Evolutionary conservation across 2,329 filamentous ascomycete species (phyloP).

Genomic region (Parasarocladium wereldwijsianum): DNA sequence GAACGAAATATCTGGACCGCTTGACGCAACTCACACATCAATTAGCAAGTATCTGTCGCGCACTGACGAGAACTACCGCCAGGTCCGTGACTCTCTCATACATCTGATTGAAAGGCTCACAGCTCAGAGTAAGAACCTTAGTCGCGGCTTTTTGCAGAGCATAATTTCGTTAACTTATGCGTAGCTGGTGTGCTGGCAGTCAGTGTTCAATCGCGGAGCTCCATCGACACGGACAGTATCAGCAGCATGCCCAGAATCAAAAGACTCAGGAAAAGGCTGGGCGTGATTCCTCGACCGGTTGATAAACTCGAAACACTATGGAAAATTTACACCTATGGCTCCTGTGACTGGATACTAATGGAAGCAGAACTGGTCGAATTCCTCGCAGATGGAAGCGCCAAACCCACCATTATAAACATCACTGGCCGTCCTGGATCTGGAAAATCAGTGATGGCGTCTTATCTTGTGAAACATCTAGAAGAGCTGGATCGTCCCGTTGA

Average conservation of each 20-base stretch:
- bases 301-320: too few relatives aligned
- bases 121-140: constrained; percentile 48
- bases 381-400: not conserved
- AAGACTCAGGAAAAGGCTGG: constrained; percentile 22
- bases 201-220: constrained; percentile 36
- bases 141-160: constrained; percentile 42
- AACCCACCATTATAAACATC: not conserved
- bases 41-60: too few relatives aligned
- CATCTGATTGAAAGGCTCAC: constrained; percentile 38
- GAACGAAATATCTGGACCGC: too few relatives aligned
- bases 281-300: too few relatives aligned
- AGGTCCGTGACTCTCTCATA: constrained; percentile 29
- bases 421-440: not conserved
- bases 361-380: not conserved
- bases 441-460: not conserved
- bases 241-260: constrained; percentile 34
- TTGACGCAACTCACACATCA: too few relatives aligned
- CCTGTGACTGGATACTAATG: not conserved
- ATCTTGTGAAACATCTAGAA: not conserved
- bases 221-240: constrained; percentile 41
- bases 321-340: not conserved
- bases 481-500: not conserved
- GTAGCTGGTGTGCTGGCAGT: constrained; percentile 45
- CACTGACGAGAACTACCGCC: too few relatives aligned
- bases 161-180: constrained; percentile 36